Evolutionary conservation across 2,329 filamentous ascomycete genomes (phyloP), one percentile per base, ranked within the genome.

Genomic region (Cytospora paraplurivora): DNA sequence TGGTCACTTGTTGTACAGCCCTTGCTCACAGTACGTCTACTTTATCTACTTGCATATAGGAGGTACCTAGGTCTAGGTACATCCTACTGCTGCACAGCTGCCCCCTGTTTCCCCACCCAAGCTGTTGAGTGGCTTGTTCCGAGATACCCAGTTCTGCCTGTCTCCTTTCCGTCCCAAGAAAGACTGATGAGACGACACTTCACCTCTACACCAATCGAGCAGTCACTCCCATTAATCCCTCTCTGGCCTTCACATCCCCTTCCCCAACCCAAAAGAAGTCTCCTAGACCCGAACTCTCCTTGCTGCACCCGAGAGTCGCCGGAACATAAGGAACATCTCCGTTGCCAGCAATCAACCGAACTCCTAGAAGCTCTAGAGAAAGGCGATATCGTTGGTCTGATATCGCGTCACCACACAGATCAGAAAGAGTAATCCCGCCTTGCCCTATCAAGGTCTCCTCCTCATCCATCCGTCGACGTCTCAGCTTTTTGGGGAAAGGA

Each of bases 311-410:
- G 4, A 27, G 27, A 27, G 27, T 27, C 27, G 10, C 33, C 49
- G 32, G 17, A 51, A 44, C 38, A 19, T 38, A 35, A 44, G 50
- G 19, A 35, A 38, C 27, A 27, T 27, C 27, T 35, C 52, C 15
- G 32, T 61, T 47, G 37, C 37, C 37, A 41, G 49, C 37, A 32
- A 11, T 53, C 47, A 41, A 50, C 8, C 59, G 19, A 61, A 34
- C 51, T 61, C 32, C 51, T 61, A 38, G 41, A 37, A 50, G 34
- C 50, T 54, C 49, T 34, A 27, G 13, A 21, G 35, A 63, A 56
- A 63, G 54, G 60, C 59, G 49, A 47, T 12, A 63, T 65, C 27
- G 60, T 56, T 56, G 44, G 60, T 63, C 60, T 63, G 56, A 63
- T 53, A 63, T 38, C 60, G 47, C 60, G 52, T 50, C 33, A 56